These are phyloP conservation scores for Pterocarpus macrocarpus DNA, from an alignment of 306 rosid genomes.

Conservation along the genomic window DNA sequence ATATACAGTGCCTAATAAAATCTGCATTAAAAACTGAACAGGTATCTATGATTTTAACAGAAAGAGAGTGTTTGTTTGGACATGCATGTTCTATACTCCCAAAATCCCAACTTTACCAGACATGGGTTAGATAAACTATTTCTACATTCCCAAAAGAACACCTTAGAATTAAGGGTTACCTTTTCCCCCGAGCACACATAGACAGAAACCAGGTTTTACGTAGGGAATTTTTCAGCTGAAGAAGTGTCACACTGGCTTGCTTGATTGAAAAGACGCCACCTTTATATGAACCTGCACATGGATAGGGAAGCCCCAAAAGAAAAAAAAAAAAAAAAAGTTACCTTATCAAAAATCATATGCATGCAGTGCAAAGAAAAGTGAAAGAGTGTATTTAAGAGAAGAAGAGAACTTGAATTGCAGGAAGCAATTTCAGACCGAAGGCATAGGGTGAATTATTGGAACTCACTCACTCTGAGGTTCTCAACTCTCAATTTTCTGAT, in stretches of 20 bases:
- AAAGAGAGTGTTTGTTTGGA: not conserved
- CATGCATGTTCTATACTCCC: not conserved
- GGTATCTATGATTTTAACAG: not conserved
- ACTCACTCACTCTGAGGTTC: not conserved
- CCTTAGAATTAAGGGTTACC: not conserved
- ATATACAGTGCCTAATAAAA: too few species aligned
- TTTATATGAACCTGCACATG: not conserved
- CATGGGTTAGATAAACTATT: not conserved
- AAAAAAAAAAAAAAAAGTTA: not conserved
- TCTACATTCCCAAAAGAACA: conserved; percentile 6
- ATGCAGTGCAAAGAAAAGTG: not conserved
- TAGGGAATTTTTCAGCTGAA: not conserved
- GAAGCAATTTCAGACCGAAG: not conserved
- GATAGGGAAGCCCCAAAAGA: not conserved
- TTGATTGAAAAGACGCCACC: conserved; percentile 29
- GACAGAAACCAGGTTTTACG: not conserved
- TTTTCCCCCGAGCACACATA: not conserved
- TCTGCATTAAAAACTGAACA: not conserved
- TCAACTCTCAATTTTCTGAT: not conserved
- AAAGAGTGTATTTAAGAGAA: not conserved
- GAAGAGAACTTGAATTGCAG: not conserved
- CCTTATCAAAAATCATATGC: not conserved
- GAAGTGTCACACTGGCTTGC: not conserved
- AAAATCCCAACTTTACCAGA: not conserved
- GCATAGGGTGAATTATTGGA: not conserved